A percentile compares a stretch with the other conserved stretches of the same genome.
These are phyloP conservation scores for Russula sp. DNA, from an alignment of 768 basidiomycete genomes.

Conservation along the genomic window DNA sequence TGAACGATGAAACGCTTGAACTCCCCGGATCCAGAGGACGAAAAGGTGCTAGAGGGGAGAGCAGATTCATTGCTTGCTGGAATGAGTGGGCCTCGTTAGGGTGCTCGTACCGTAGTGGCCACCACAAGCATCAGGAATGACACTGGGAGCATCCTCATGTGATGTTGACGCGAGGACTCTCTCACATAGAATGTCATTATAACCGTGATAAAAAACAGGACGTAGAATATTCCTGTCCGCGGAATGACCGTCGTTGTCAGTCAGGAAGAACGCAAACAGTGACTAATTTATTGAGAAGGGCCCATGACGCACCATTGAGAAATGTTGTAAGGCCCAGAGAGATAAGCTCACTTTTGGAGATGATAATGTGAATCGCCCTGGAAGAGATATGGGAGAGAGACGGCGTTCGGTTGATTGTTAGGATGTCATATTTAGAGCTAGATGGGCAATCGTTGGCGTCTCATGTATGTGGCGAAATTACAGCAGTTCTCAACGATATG, in stretches of 20 bases:
- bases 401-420: not conserved
- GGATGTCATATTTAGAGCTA: not conserved
- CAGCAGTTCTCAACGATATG: too few relatives aligned
- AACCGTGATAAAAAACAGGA: conserved; percentile 6
- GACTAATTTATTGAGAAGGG: not conserved
- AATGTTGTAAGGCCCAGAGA: conserved; percentile 13
- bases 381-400: not conserved
- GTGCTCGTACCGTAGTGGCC: conserved; percentile 5
- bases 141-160: conserved; percentile 6
- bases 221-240: conserved; percentile 6
- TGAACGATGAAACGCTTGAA: not conserved
- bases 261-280: not conserved
- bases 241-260: not conserved
- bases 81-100: not conserved
- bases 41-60: conserved; percentile 6
- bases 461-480: not conserved
- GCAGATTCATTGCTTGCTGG: not conserved
- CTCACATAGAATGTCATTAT: not conserved
- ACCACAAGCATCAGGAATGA: conserved; percentile 13
- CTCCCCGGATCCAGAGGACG: conserved; percentile 12
- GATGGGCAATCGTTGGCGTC: not conserved
- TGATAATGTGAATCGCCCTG: too few relatives aligned
- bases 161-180: not conserved
- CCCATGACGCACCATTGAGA: conserved; percentile 11
- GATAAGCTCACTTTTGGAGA: conserved; percentile 1